Percentiles rank a stretch among this genome's conserved stretches.
Conservation (phyloP, 495 filamentous ascomycete genomes). For the Corynascus novoguineensis region DNA sequence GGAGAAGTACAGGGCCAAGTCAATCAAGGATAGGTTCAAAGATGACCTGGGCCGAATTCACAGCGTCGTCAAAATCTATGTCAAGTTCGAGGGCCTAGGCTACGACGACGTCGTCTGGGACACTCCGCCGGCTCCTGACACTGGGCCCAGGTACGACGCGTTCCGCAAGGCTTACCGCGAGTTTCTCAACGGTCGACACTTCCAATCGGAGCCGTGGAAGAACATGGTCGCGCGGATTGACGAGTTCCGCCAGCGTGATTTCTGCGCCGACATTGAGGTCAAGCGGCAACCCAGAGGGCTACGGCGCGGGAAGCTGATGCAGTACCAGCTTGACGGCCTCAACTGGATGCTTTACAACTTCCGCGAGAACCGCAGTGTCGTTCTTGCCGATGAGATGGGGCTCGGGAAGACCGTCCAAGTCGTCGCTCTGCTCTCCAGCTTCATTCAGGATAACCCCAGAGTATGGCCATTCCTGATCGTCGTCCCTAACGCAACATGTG, state of each 20-base stretch:
- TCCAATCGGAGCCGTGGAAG: constrained; percentile 49
- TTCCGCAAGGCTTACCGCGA: constrained; percentile 80
- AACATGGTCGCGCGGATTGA: constrained; percentile 57
- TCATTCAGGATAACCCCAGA: constrained; percentile 66
- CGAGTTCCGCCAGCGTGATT: constrained; percentile 56
- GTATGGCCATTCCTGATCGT: constrained; percentile 93
- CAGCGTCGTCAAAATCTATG: constrained; percentile 62
- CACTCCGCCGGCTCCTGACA: constrained; percentile 61
- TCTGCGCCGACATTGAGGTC: constrained; percentile 59
- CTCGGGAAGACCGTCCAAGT: constrained; percentile 97
- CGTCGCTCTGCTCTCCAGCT: constrained; percentile 70
- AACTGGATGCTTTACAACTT: constrained; percentile 98
- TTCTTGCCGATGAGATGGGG: constrained; percentile 98
- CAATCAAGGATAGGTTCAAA: constrained; percentile 45
- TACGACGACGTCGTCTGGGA: constrained; percentile 95
- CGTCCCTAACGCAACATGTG: constrained; percentile 87
- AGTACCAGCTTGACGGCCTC: constrained; percentile 86
- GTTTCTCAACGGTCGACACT: constrained; percentile 69
- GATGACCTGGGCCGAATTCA: constrained; percentile 62
- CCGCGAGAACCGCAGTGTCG: constrained; percentile 72
- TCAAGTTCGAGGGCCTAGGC: constrained; percentile 93
- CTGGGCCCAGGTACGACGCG: constrained; percentile 67
- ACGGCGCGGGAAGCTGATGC: constrained; percentile 77
- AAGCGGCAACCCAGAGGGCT: constrained; percentile 69
- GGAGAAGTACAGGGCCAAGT: constrained; percentile 40